Evolutionary conservation across 805 yeast genomes (phyloP).

Genomic region (Hanseniaspora lachancei): DNA sequence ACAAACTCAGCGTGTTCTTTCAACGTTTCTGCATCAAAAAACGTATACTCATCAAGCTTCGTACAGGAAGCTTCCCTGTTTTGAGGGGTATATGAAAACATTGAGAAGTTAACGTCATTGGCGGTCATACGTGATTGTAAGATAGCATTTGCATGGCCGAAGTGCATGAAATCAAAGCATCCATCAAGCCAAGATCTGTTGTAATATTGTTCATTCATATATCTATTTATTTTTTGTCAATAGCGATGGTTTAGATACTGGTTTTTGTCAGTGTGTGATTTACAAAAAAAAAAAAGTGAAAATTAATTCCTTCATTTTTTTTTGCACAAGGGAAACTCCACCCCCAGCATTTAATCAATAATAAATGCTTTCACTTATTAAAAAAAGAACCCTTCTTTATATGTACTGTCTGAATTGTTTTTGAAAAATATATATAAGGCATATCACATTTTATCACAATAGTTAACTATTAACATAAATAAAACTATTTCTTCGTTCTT

Average conservation of each 20-base stretch:
- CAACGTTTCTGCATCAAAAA: slow-evolving; percentile 6
- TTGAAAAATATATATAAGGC: too few species aligned
- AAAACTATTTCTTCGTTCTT: background rate
- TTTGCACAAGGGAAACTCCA: too few species aligned
- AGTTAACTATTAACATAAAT: too few species aligned
- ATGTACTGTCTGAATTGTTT: too few species aligned
- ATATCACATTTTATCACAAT: too few species aligned
- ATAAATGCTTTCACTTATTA: too few species aligned
- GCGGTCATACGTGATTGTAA: slow-evolving; percentile 83
- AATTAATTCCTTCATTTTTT: too few species aligned
- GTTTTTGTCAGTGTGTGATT: too few species aligned
- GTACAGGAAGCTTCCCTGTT: slow-evolving; percentile 1
- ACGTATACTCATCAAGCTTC: background rate
- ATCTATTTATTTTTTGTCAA: background rate
- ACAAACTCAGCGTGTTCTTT: background rate
- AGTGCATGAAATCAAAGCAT: slow-evolving; percentile 95
- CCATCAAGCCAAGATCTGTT: slow-evolving; percentile 87
- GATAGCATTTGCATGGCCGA: slow-evolving; percentile 96
- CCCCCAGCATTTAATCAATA: too few species aligned
- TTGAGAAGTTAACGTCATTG: slow-evolving; percentile 45
- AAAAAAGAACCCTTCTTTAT: too few species aligned
- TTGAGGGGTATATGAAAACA: background rate
- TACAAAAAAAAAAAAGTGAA: too few species aligned
- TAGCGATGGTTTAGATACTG: too few species aligned
- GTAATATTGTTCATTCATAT: slow-evolving; percentile 6